phyloP scores from a whole-genome alignment of 177 flowering plant species.

The Vitis hybrid region DNA sequence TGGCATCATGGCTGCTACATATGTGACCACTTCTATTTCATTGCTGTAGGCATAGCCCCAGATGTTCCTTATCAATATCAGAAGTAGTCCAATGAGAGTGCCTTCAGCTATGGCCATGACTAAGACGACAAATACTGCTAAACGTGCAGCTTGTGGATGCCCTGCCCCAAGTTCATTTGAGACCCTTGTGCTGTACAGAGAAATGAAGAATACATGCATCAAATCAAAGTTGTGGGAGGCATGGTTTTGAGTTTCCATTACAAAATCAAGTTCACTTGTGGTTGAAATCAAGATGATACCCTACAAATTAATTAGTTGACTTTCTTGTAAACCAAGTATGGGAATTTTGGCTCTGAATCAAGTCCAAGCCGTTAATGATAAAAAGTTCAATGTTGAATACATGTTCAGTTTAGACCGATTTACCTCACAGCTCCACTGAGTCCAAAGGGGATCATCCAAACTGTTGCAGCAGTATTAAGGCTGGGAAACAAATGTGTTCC shows the following conservation, averaged over 20 bases:
- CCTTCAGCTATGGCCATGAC: constrained; percentile 37
- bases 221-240: neutral
- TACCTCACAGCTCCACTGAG: constrained; percentile 37
- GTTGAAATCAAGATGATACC: too few species aligned
- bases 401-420: neutral
- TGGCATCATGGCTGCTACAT: constrained; percentile 52
- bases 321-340: too few species aligned
- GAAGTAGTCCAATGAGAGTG: constrained; percentile 32
- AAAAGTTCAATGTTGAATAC: too few species aligned
- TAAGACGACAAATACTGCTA: constrained; percentile 43
- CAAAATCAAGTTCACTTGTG: too few species aligned
- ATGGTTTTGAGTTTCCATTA: neutral
- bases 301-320: neutral
- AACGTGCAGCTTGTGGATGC: constrained; percentile 39
- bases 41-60: constrained; percentile 64
- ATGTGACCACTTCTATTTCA: constrained; percentile 43
- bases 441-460: constrained; percentile 35
- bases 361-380: too few species aligned
- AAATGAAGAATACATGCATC: neutral
- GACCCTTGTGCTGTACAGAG: constrained; percentile 44
- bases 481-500: constrained; percentile 7
- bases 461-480: constrained; percentile 23
- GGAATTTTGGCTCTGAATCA: too few species aligned
- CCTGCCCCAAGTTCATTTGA: constrained; percentile 71
- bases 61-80: constrained; percentile 40